Percentiles rank a stretch among this genome's conserved stretches.
Evolutionary conservation across 768 basidiomycete genomes (phyloP).

Genomic region (Lentinula boryana): DNA sequence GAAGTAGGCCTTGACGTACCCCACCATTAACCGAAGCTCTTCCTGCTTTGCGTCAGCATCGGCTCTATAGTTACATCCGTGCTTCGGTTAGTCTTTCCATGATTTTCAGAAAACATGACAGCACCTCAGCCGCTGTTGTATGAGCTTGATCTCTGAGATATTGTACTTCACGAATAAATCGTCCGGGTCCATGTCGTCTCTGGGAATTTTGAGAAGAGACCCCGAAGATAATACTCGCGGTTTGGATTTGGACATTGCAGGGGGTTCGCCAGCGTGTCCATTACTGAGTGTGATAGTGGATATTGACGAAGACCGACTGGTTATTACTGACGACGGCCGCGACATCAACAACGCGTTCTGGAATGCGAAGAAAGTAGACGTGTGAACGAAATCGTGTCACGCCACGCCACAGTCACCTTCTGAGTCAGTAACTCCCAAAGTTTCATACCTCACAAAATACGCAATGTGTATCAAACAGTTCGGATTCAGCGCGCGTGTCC

Average conservation of each 20-base stretch:
- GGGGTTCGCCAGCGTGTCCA: constrained; percentile 14
- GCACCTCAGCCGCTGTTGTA: constrained; percentile 67
- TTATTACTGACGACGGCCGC: constrained; percentile 17
- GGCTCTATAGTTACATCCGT: constrained; percentile 33
- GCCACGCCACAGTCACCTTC: too few relatives aligned
- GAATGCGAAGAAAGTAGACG: background rate
- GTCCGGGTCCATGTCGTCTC: constrained; percentile 51
- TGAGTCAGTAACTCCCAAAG: too few relatives aligned
- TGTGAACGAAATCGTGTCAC: too few relatives aligned
- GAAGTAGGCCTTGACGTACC: constrained; percentile 51
- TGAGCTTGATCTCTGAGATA: constrained; percentile 62
- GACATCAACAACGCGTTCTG: background rate
- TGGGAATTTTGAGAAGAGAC: constrained; percentile 7
- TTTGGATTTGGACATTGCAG: constrained; percentile 19
- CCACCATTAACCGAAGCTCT: constrained; percentile 85
- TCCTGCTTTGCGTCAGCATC: constrained; percentile 88
- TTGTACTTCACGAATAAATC: constrained; percentile 68
- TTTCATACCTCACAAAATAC: too few relatives aligned
- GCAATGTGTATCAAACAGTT: too few relatives aligned
- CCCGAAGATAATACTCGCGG: background rate
- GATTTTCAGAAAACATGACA: constrained; percentile 1
- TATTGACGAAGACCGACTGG: constrained; percentile 9
- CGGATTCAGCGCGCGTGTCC: too few relatives aligned
- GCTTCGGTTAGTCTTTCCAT: constrained; percentile 1
- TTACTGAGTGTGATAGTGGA: constrained; percentile 13